Evolutionary conservation across 495 filamentous ascomycete genomes (phyloP).

Genomic region (Penicillium verhagenii): DNA sequence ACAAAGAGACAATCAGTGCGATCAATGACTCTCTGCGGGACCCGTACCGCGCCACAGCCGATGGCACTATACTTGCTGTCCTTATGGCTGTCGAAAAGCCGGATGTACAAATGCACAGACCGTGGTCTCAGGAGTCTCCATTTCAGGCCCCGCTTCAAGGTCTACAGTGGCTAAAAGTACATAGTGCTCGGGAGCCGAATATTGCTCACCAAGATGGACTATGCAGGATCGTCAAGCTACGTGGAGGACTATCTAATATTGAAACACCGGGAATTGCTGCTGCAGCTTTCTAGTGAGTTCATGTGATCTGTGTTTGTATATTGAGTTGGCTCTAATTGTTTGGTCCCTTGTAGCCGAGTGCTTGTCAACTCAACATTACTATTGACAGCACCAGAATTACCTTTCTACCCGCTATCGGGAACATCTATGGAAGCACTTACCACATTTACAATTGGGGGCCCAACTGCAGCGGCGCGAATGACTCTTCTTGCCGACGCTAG

Average conservation of each 20-base stretch:
- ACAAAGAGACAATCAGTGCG: not conserved
- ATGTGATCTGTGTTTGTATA: not conserved
- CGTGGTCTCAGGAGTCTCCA: not conserved
- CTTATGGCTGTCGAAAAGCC: constrained; percentile 1
- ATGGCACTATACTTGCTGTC: not conserved
- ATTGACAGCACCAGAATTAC: not conserved
- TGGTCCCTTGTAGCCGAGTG: not conserved
- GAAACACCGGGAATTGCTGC: not conserved
- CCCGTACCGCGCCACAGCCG: not conserved
- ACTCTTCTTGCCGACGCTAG: not conserved
- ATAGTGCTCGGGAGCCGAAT: constrained; percentile 1
- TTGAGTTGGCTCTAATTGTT: not conserved
- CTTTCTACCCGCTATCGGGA: not conserved
- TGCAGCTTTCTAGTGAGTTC: not conserved
- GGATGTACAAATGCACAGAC: not conserved
- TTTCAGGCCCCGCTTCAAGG: constrained; percentile 3
- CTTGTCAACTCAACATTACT: constrained; percentile 1
- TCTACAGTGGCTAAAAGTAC: constrained; percentile 2
- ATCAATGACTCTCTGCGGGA: not conserved
- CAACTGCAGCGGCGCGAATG: not conserved
- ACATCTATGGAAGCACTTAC: not conserved
- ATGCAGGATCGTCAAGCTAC: not conserved
- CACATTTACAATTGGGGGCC: not conserved
- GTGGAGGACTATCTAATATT: not conserved
- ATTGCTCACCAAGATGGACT: not conserved